Evolutionary conservation across 306 rosid species (phyloP), one percentile per base, ranked within the genome.

Genomic region (Malus orientalis): DNA sequence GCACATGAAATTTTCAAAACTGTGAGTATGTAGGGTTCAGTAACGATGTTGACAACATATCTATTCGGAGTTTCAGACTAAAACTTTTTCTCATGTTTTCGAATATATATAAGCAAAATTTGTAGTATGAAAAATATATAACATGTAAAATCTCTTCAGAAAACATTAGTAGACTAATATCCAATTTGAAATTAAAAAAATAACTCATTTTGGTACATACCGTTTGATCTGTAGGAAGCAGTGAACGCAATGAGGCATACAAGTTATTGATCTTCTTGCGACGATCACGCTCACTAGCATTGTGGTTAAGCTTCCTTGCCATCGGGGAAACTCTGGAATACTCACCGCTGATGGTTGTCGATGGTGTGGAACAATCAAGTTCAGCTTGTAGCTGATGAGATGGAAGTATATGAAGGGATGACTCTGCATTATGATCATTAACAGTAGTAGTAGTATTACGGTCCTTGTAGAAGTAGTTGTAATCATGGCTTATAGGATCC

Each of bases 221-320:
- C 89, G 32, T 78, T 69, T 86, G 89, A 62, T 91, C 85, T 9
- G 62, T 19, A 1, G 97, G 97, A 77, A 94, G 89, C 49, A 94
- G 83, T 0, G 91, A 77, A 22, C 94, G 95, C n/a, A 94, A 85
- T 29, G 97, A 88, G 3, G 91, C 86, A 72, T 87, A 89, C 79
- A 91, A 70, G 72, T 38, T 11, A 71, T 89, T 93, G 80, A 93
- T 87, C 30, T 29, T 93, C 88, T 87, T 90, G 69, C 97, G 96
- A 32, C 96, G 98, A 79, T 87, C 88, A 4, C 94, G 96, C 80
- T 93, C 98, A 27, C 87, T 88, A 20, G 94, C 98, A 70, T 91
- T 93, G 80, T 93, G 98, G 73, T 78, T 84, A 30, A 86, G 91
- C 84, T 93, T 93, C 89, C 81, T 89, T 2, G 70, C 82, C 80